Evolutionary conservation across 495 filamentous ascomycete genomes (phyloP).

Genomic region (Chaetomium tenue): DNA sequence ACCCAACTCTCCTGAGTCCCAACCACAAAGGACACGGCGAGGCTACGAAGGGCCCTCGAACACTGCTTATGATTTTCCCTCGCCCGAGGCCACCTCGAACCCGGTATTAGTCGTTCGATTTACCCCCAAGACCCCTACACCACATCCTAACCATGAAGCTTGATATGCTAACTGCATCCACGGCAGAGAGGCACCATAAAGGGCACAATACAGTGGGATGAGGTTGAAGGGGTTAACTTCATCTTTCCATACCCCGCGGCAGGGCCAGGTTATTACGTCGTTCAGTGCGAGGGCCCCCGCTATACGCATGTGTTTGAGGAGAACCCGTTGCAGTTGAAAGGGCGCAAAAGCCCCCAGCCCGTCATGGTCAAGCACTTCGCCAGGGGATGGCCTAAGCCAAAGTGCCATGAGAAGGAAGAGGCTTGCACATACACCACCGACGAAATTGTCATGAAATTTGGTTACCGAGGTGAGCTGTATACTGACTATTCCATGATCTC

Average conservation of each 20-base stretch:
- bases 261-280: background rate
- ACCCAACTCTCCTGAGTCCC: background rate
- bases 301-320: background rate
- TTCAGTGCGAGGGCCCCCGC: background rate
- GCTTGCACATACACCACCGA: background rate
- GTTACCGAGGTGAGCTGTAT: conserved; percentile 14
- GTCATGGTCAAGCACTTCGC: conserved; percentile 10
- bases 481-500: background rate
- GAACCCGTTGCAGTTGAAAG: background rate
- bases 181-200: background rate
- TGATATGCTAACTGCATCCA: background rate
- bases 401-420: background rate
- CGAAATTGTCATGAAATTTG: conserved; percentile 11
- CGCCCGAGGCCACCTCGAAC: background rate
- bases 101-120: background rate
- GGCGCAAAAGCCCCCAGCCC: background rate
- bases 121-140: background rate
- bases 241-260: conserved; percentile 1
- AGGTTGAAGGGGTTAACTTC: conserved; percentile 6
- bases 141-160: background rate
- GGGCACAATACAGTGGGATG: background rate
- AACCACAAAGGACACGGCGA: background rate
- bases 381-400: background rate
- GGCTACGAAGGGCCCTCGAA: background rate
- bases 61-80: background rate